A percentile compares a stretch with the other conserved stretches of the same genome.
Evolutionary conservation across 768 basidiomycete genomes (phyloP).

Genomic region (Pholiota microspora): DNA sequence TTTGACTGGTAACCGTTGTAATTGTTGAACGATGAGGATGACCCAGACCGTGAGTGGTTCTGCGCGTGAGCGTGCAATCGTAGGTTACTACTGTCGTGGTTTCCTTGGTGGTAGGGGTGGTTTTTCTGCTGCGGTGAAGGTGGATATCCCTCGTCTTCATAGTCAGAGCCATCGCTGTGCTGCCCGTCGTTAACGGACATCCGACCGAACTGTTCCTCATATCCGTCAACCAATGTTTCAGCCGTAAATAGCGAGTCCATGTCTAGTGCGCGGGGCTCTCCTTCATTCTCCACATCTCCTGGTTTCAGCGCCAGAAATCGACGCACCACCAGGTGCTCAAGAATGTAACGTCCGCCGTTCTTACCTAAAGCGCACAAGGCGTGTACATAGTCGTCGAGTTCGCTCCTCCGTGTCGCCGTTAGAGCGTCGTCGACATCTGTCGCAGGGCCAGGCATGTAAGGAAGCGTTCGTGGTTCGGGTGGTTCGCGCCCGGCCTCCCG

Average conservation of each 20-base stretch:
- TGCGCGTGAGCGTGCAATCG: slow-evolving; percentile 43
- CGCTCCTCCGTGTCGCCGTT: slow-evolving; percentile 74
- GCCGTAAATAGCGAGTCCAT: slow-evolving; percentile 51
- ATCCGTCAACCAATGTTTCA: slow-evolving; percentile 35
- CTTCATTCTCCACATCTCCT: slow-evolving; percentile 77
- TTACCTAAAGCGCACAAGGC: slow-evolving; percentile 72
- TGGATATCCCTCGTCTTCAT: slow-evolving; percentile 57
- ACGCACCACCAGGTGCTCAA: slow-evolving; percentile 78
- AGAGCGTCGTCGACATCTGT: slow-evolving; percentile 80
- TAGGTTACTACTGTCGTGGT: slow-evolving; percentile 28
- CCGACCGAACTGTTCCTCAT: slow-evolving; percentile 48
- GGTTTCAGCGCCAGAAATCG: slow-evolving; percentile 82
- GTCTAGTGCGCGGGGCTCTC: slow-evolving; percentile 57
- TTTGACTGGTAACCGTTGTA: slow-evolving; percentile 34
- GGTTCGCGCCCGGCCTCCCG: slow-evolving; percentile 84
- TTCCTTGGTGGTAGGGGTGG: slow-evolving; percentile 33
- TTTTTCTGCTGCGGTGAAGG: slow-evolving; percentile 39
- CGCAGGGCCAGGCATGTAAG: slow-evolving; percentile 97
- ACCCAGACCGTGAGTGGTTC: slow-evolving; percentile 51
- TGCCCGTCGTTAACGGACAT: slow-evolving; percentile 45
- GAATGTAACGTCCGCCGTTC: slow-evolving; percentile 70
- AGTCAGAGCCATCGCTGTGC: slow-evolving; percentile 64
- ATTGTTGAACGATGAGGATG: slow-evolving; percentile 44
- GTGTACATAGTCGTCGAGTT: slow-evolving; percentile 87
- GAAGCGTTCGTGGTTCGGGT: slow-evolving; percentile 71